Conservation (phyloP, 495 filamentous ascomycete species). For the Aspergillus mulundensis region DNA sequence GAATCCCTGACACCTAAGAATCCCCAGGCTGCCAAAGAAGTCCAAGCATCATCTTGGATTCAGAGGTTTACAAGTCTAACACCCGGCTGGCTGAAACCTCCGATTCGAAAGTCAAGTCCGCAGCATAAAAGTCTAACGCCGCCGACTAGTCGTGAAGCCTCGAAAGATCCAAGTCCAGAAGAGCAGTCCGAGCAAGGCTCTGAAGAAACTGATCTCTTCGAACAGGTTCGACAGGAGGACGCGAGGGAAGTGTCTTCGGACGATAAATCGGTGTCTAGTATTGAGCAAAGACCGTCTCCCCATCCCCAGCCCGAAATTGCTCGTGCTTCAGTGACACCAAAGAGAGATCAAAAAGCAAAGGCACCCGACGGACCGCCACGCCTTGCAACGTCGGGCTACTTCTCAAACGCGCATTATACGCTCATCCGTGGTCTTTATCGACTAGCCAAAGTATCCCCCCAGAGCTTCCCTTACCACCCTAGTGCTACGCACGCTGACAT, state of each 20-base stretch:
- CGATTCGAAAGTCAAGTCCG: slow-evolving; percentile 19
- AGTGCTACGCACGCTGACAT: slow-evolving; percentile 35
- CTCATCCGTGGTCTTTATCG: slow-evolving; percentile 40
- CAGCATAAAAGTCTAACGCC: slow-evolving; percentile 12
- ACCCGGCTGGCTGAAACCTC: slow-evolving; percentile 40
- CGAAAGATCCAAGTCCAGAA: not conserved
- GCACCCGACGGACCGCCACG: slow-evolving; percentile 16
- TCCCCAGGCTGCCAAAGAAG: slow-evolving; percentile 15
- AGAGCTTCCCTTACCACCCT: slow-evolving; percentile 38
- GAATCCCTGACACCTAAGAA: slow-evolving; percentile 26
- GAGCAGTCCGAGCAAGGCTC: not conserved
- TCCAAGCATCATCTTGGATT: slow-evolving; percentile 36
- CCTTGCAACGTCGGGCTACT: slow-evolving; percentile 40
- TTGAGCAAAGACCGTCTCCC: not conserved
- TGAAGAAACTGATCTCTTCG: not conserved
- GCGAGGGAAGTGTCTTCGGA: not conserved
- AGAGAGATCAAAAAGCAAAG: slow-evolving; percentile 9
- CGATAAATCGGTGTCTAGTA: not conserved
- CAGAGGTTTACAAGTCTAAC: slow-evolving; percentile 37
- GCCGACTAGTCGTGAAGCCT: not conserved
- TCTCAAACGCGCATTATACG: slow-evolving; percentile 43
- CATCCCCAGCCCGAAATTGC: not conserved
- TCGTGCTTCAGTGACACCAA: not conserved
- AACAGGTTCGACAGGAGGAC: not conserved
- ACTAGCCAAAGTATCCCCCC: slow-evolving; percentile 36